Percentiles rank a stretch among this genome's conserved stretches.
Evolutionary conservation across 306 rosid genomes (phyloP).

Genomic region (Begonia peltatifolia): DNA sequence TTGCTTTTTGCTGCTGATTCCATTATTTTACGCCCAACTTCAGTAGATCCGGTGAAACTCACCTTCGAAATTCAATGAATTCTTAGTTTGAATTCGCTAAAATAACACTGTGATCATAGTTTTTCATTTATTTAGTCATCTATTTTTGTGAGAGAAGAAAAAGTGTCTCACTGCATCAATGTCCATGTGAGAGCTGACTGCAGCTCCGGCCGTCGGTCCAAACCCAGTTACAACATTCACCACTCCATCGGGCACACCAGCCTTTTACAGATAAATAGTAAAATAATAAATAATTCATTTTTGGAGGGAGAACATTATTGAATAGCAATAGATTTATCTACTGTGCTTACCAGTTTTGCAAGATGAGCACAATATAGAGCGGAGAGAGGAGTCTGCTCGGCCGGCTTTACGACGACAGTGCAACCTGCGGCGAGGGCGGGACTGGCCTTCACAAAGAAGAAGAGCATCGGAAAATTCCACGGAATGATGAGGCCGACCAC

Average conservation of each 20-base stretch:
- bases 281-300: too few relatives aligned
- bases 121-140: too few relatives aligned
- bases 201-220: constrained; percentile 72
- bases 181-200: constrained; percentile 66
- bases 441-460: constrained; percentile 38
- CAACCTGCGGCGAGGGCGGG: constrained; percentile 89
- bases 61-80: constrained; percentile 17
- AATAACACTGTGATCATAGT: too few relatives aligned
- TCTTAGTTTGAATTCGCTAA: too few relatives aligned
- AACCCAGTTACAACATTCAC: constrained; percentile 71
- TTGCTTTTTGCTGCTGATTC: constrained; percentile 74
- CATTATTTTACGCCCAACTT: constrained; percentile 27
- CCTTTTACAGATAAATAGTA: constrained; percentile 20
- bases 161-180: constrained; percentile 40
- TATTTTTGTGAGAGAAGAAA: too few relatives aligned
- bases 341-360: constrained; percentile 35
- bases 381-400: constrained; percentile 86
- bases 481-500: constrained; percentile 82
- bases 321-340: too few relatives aligned
- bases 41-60: constrained; percentile 79
- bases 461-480: constrained; percentile 58
- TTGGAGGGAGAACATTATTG: too few relatives aligned
- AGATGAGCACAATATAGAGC: constrained; percentile 76
- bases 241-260: constrained; percentile 87
- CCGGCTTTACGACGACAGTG: constrained; percentile 74